Conservation (phyloP, 2,329 filamentous ascomycete species). For the Penicillium fuscoglaucum region DNA sequence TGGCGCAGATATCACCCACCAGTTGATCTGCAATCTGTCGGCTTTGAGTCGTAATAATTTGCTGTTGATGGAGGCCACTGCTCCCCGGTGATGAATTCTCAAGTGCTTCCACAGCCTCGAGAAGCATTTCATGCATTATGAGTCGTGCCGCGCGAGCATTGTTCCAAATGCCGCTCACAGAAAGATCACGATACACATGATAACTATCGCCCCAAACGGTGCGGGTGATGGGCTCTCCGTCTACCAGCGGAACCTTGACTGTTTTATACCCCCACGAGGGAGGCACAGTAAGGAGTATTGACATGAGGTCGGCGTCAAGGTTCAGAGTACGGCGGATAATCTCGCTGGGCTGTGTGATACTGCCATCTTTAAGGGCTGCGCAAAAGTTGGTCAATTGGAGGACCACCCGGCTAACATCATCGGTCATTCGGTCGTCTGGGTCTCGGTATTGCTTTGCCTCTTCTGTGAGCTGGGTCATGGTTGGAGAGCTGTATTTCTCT, state of each 20-base stretch:
- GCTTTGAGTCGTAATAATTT: conserved; percentile 1
- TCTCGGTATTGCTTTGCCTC: background rate
- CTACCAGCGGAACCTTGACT: conserved; percentile 1
- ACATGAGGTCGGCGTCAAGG: conserved; percentile 10
- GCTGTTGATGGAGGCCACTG: background rate
- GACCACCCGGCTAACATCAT: background rate
- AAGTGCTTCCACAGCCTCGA: background rate
- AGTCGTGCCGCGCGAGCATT: conserved; percentile 11
- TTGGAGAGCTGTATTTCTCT: conserved; percentile 3
- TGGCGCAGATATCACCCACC: conserved; percentile 14
- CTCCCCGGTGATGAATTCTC: background rate
- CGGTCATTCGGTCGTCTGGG: conserved; percentile 3
- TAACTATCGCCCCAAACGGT: conserved; percentile 12
- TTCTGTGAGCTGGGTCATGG: background rate
- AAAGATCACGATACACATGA: conserved; percentile 10
- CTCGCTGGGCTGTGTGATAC: background rate
- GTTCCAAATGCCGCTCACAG: conserved; percentile 12
- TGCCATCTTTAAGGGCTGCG: conserved; percentile 1
- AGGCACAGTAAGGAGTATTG: conserved; percentile 5
- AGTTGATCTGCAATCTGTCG: conserved; percentile 2
- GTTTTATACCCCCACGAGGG: conserved; percentile 7
- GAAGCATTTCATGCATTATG: conserved; percentile 14
- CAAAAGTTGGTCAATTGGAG: conserved; percentile 4
- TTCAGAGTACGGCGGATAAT: conserved; percentile 5
- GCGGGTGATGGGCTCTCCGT: conserved; percentile 1